These are phyloP conservation scores for Fusarium mundagurra DNA, from an alignment of 2,329 filamentous ascomycete species.

Conservation along the genomic window DNA sequence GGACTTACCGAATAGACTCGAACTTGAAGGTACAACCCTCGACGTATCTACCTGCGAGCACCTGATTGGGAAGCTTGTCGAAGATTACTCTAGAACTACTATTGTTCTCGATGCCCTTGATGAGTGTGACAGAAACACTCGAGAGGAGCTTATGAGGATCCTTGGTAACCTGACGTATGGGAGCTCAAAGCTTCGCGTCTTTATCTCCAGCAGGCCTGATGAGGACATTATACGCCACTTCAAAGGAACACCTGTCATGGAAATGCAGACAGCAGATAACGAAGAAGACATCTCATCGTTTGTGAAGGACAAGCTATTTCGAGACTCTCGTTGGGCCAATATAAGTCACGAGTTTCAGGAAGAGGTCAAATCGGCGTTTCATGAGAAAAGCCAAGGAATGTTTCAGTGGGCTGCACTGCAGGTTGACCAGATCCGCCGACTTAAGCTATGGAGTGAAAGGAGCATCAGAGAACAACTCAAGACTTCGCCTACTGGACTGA, in stretches of 20 bases:
- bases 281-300: accelerated
- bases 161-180: accelerated
- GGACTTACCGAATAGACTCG: accelerated
- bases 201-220: accelerated
- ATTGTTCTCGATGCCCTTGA: neutral
- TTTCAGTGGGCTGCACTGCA: neutral
- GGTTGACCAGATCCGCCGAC: accelerated
- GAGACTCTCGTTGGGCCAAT: accelerated
- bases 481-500: accelerated
- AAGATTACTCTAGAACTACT: accelerated
- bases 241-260: accelerated
- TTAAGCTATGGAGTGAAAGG: accelerated
- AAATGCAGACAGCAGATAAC: accelerated
- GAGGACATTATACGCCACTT: neutral
- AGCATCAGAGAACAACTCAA: accelerated
- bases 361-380: accelerated
- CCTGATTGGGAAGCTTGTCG: accelerated
- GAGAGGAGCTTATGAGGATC: accelerated
- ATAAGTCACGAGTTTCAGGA: accelerated
- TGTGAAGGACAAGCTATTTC: accelerated
- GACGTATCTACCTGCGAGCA: accelerated
- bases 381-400: neutral
- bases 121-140: neutral
- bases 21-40: accelerated
- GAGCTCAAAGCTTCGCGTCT: accelerated